Evolutionary conservation across 106 monocot genomes (phyloP), one percentile per base, ranked within the genome.

Genomic region (Acorus gramineus): DNA sequence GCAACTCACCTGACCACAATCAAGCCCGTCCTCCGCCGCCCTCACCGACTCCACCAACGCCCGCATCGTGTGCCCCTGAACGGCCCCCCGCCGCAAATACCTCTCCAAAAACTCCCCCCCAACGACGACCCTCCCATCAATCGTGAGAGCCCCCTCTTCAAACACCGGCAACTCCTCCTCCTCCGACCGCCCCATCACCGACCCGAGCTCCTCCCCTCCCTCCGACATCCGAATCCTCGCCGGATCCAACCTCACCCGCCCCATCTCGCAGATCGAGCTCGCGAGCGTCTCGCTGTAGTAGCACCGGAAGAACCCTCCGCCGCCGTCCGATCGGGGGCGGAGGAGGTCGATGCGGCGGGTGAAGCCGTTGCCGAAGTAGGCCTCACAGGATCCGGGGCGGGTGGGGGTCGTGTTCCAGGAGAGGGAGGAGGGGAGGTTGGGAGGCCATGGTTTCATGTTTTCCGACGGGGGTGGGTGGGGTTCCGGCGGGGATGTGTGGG

Each of bases 321-420:
- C 1, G 4, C 54, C 5, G 49, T 8, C 2, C 11, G 11, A 6
- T 60, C 8, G 11, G 57, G 9, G 8, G 55, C 60, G 47, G 51
- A 79, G 53, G 65, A 74, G 51, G 13, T 82, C 73, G 67, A 82
- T 51, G 10, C 46, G 50, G 61, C 56, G 49, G 43, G 90, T 78
- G 74, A 87, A 96, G 50, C 91, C 90, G 55, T 91, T 77, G 71
- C 96, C 96, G 74, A 98, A 98, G 81, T 79, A 91, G 67, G 81
- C 84, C 72, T 98, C 96, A 74, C 91, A 91, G 53, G 96, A 87
- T 42, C 76, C 46, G 42, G 10, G 54, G 10, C 71, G 71, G 7
- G 82, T 77, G 46, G 46, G 57, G 7, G 75, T 55, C 51, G 47
- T 52, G 54, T 63, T 13, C 98, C 98, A 98, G 0, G 92, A 85